phyloP scores from a whole-genome alignment of 2,329 filamentous ascomycete genomes.

The Apiospora malaysiana region DNA sequence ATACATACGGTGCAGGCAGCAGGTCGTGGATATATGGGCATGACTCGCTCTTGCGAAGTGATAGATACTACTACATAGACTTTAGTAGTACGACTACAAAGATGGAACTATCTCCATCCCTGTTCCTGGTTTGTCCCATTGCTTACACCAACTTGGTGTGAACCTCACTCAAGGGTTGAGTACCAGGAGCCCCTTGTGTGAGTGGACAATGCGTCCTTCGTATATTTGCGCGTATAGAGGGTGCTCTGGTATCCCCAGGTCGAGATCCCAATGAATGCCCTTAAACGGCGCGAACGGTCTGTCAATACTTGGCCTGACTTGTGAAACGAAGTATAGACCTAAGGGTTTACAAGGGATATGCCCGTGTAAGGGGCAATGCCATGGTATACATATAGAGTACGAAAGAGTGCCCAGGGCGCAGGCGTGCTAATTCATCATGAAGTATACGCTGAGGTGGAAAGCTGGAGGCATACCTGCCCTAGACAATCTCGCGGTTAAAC shows the following conservation, averaged over 20 bases:
- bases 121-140: neutral
- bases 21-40: neutral
- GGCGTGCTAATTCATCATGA: neutral
- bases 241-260: neutral
- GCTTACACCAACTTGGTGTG: neutral
- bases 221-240: neutral
- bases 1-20: neutral
- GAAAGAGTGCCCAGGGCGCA: neutral
- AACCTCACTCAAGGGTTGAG: neutral
- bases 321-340: constrained; percentile 1
- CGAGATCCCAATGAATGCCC: neutral
- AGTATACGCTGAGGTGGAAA: neutral
- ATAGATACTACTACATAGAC: neutral
- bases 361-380: constrained; percentile 6
- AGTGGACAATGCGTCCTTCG: neutral
- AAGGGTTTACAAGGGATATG: neutral
- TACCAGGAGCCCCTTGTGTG: constrained; percentile 7
- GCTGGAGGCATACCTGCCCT: neutral
- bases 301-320: neutral
- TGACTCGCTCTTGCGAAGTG: neutral
- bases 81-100: no score
- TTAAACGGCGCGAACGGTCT: neutral
- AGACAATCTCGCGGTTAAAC: neutral
- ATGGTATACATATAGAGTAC: neutral
- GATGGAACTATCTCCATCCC: neutral